Conservation (phyloP, 345 rosid species). For the Acer campestre region DNA sequence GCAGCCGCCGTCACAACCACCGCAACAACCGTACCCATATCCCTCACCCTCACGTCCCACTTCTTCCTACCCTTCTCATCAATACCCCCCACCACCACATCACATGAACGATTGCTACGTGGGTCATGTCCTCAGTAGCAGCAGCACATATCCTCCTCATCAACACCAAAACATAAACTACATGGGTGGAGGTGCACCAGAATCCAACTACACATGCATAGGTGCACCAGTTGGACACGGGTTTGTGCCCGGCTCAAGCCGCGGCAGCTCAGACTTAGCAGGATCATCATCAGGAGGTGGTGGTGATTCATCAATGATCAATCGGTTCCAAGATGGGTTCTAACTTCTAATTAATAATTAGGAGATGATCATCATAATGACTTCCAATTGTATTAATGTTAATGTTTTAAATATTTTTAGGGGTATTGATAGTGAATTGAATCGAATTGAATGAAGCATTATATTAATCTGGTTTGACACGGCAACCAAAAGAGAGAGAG, state of each 20-base stretch:
- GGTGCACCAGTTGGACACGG: slow-evolving; percentile 71
- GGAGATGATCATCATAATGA: slow-evolving; percentile 3
- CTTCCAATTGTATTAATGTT: background rate
- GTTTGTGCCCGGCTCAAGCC: slow-evolving; percentile 31
- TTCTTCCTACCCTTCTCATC: slow-evolving; percentile 43
- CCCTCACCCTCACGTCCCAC: slow-evolving; percentile 52
- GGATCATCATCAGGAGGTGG: slow-evolving; percentile 26
- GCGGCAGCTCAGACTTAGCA: slow-evolving; percentile 26
- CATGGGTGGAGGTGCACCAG: slow-evolving; percentile 34
- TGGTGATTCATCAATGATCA: slow-evolving; percentile 41
- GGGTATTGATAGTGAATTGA: background rate
- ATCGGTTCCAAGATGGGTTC: slow-evolving; percentile 69
- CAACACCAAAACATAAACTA: slow-evolving; percentile 39
- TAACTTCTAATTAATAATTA: slow-evolving; percentile 27
- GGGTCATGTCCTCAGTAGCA: slow-evolving; percentile 56
- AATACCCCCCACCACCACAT: slow-evolving; percentile 32
- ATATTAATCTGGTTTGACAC: slow-evolving; percentile 42
- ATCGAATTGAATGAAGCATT: slow-evolving; percentile 10
- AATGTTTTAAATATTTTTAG: background rate
- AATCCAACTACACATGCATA: slow-evolving; percentile 68
- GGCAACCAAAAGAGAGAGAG: slow-evolving; percentile 33
- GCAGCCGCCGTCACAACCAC: slow-evolving; percentile 31
- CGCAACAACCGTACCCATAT: slow-evolving; percentile 46
- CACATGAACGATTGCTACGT: slow-evolving; percentile 55
- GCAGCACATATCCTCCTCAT: slow-evolving; percentile 32